Conservation (phyloP, 805 yeast genomes). For the Lachancea cidri region DNA sequence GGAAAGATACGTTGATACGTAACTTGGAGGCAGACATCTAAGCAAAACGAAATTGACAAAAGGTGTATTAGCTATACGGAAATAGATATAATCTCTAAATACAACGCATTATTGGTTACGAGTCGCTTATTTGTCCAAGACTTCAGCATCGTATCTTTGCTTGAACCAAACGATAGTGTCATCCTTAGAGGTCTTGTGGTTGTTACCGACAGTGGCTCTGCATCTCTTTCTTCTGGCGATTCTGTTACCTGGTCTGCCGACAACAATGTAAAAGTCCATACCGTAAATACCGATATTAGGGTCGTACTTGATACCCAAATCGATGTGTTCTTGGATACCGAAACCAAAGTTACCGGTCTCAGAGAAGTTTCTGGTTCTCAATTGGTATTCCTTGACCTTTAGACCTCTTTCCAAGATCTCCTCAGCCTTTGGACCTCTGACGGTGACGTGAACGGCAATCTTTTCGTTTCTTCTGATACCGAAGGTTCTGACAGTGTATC, state of each 20-base stretch:
- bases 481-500: slow-evolving; percentile 99
- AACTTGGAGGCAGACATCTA: slow-evolving; percentile 7
- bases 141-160: slow-evolving; percentile 99
- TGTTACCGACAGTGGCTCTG: slow-evolving; percentile 81
- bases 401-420: slow-evolving; percentile 99
- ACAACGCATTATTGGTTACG: neutral
- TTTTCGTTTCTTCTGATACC: slow-evolving; percentile 99
- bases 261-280: slow-evolving; percentile 99
- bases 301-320: slow-evolving; percentile 99
- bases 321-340: slow-evolving; percentile 99
- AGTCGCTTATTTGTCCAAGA: slow-evolving; percentile 62
- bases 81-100: slow-evolving; percentile 4
- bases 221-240: slow-evolving; percentile 98
- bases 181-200: slow-evolving; percentile 87
- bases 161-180: slow-evolving; percentile 98
- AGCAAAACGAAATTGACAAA: slow-evolving; percentile 2
- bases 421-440: slow-evolving; percentile 99
- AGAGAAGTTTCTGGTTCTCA: slow-evolving; percentile 90
- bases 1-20: slow-evolving; percentile 42
- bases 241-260: slow-evolving; percentile 99
- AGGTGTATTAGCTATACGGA: slow-evolving; percentile 7
- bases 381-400: slow-evolving; percentile 99
- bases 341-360: slow-evolving; percentile 99
- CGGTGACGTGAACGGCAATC: slow-evolving; percentile 98
- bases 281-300: slow-evolving; percentile 99